A percentile compares a stretch with the other conserved stretches of the same genome.
Evolutionary conservation across 441 rosid genomes (phyloP).

Genomic region (Biscutella laevigata): DNA sequence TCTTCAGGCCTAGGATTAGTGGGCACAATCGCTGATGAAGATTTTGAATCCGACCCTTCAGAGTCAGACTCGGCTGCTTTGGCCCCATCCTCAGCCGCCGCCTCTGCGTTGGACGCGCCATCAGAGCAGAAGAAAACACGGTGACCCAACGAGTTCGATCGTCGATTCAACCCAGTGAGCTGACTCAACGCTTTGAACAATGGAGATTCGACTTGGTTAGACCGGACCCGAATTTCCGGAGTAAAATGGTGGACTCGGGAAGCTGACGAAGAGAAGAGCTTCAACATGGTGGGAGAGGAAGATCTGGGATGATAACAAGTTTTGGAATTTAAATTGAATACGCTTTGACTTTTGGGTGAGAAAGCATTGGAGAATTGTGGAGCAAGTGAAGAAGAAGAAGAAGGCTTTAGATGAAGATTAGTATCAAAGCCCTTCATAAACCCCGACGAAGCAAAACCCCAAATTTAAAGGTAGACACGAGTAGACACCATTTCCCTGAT

Average conservation of each 20-base stretch:
- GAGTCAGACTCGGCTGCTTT: conserved; percentile 42
- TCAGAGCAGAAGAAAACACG: conserved; percentile 75
- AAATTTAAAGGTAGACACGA: neutral
- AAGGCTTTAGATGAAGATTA: conserved; percentile 13
- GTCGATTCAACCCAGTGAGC: conserved; percentile 37
- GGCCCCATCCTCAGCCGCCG: conserved; percentile 38
- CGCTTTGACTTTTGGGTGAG: conserved; percentile 11
- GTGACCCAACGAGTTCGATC: conserved; percentile 27
- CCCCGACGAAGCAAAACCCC: conserved; percentile 36
- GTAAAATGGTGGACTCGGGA: conserved; percentile 40
- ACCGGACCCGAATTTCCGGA: conserved; percentile 33
- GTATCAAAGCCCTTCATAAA: conserved; percentile 73
- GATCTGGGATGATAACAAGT: conserved; percentile 6
- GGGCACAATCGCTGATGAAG: conserved; percentile 72
- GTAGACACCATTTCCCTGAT: neutral
- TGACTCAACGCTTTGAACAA: conserved; percentile 45
- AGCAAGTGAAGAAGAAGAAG: too few species aligned
- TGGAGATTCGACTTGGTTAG: conserved; percentile 30
- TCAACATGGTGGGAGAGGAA: conserved; percentile 53
- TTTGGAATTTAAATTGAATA: conserved; percentile 5
- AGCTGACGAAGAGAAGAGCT: conserved; percentile 53
- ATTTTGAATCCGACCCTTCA: conserved; percentile 38
- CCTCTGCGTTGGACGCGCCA: conserved; percentile 25
- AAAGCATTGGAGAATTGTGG: conserved; percentile 19
- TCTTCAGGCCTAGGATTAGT: conserved; percentile 77